A percentile compares a stretch with the other conserved stretches of the same genome.
phyloP scores from a whole-genome alignment of 163 green algal species.

The Volvox carteri region DNA sequence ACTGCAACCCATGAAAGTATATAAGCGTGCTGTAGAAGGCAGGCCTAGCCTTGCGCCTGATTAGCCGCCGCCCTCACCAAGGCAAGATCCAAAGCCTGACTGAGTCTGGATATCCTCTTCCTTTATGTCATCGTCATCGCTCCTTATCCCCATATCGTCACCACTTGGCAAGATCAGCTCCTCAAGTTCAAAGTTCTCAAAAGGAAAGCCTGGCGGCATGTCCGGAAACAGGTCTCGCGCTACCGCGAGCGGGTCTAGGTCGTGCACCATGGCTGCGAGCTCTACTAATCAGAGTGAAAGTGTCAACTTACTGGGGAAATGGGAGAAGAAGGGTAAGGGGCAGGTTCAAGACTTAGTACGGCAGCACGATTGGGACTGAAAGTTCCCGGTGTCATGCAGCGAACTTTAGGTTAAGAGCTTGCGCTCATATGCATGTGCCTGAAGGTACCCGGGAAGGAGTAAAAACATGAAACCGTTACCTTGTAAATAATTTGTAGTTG shows the following conservation, averaged over 20 bases:
- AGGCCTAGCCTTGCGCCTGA: background rate
- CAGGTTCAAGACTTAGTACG: too few species aligned
- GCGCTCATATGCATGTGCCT: too few species aligned
- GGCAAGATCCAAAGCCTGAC: constrained; percentile 94
- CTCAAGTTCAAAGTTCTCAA: constrained; percentile 82
- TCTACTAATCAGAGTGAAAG: background rate
- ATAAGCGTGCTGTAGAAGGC: background rate
- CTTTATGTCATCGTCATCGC: constrained; percentile 89
- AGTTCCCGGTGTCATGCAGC: too few species aligned
- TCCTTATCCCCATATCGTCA: constrained; percentile 91
- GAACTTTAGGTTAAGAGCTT: too few species aligned
- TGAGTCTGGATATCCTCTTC: constrained; percentile 90
- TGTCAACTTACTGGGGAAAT: background rate
- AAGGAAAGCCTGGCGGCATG: constrained; percentile 88
- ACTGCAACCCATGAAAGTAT: constrained; percentile 77
- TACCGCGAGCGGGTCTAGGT: constrained; percentile 50
- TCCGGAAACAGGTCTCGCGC: constrained; percentile 69
- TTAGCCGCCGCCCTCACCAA: constrained; percentile 76
- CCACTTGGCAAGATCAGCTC: constrained; percentile 89
- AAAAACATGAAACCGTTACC: background rate
- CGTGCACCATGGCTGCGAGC: constrained; percentile 37
- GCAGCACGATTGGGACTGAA: background rate
- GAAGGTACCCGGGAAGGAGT: background rate
- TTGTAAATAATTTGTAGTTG: background rate
- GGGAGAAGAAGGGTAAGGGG: background rate